phyloP scores from a whole-genome alignment of 2,329 filamentous ascomycete species.

The Ceratocystis eucalypticola region DNA sequence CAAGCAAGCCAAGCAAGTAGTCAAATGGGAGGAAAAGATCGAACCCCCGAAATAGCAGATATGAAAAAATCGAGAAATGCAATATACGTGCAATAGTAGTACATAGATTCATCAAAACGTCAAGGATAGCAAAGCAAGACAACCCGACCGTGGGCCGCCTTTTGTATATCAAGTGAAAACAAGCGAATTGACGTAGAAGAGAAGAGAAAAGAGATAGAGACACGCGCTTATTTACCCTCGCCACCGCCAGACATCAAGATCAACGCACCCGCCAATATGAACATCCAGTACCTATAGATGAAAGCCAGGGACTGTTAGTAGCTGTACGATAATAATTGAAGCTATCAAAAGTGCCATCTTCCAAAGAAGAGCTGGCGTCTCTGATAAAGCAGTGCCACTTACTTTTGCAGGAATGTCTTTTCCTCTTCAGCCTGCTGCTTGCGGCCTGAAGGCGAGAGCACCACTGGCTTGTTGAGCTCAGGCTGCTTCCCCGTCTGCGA shows the following conservation, averaged over 20 bases:
- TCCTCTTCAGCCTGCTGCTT: constrained; percentile 44
- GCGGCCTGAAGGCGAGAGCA: constrained; percentile 43
- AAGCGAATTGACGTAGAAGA: neutral
- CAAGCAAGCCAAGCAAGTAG: neutral
- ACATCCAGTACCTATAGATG: constrained; percentile 50
- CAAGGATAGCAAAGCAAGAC: neutral
- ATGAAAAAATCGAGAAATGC: neutral
- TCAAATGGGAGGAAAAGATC: no score
- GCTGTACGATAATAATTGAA: neutral
- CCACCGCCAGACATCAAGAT: constrained; percentile 41
- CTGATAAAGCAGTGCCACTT: constrained; percentile 24
- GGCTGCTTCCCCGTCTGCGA: constrained; percentile 40
- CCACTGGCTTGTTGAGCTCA: constrained; percentile 49
- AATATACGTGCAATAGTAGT: neutral
- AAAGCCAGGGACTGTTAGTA: neutral
- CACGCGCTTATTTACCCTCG: constrained; percentile 33
- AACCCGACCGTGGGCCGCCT: neutral
- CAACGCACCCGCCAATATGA: constrained; percentile 40
- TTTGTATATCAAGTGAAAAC: neutral
- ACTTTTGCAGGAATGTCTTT: constrained; percentile 56
- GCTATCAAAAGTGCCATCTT: neutral
- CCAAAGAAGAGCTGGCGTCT: neutral
- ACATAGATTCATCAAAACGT: constrained; percentile 1
- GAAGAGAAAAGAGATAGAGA: constrained; percentile 4
- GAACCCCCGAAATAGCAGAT: no score